A percentile compares a stretch with the other conserved stretches of the same genome.
phyloP scores from a whole-genome alignment of 2,329 filamentous ascomycete genomes.

The Aspergillus sp. region DNA sequence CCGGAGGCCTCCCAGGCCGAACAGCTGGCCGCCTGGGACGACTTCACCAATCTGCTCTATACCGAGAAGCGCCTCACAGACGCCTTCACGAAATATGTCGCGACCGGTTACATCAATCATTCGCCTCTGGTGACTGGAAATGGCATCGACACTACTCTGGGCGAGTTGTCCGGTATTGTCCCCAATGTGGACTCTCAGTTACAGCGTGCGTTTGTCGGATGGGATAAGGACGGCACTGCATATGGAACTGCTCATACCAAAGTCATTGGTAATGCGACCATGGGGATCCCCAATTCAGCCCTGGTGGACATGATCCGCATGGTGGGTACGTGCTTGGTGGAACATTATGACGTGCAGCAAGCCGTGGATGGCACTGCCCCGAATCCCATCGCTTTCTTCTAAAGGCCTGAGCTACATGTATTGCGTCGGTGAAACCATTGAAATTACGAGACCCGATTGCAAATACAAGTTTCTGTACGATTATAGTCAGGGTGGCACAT shows the following conservation, averaged over 20 bases:
- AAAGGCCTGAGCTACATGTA: too few species aligned
- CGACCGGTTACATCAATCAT: conserved; percentile 8
- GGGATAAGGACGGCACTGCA: not conserved
- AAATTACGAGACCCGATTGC: too few species aligned
- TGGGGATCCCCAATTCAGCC: not conserved
- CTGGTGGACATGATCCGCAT: conserved; percentile 11
- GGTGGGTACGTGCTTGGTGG: conserved; percentile 11
- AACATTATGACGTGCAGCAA: conserved; percentile 12
- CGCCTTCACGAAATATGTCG: conserved; percentile 1
- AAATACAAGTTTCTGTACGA: too few species aligned
- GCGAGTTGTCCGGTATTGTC: not conserved
- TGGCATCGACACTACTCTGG: not conserved
- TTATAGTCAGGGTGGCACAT: too few species aligned
- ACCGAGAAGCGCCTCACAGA: not conserved
- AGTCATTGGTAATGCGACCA: not conserved
- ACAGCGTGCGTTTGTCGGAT: conserved; percentile 4
- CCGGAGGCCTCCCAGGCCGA: not conserved
- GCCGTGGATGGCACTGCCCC: not conserved
- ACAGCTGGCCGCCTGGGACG: conserved; percentile 1
- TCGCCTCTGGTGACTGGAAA: not conserved
- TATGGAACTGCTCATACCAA: conserved; percentile 2
- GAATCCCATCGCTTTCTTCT: conserved; percentile 11
- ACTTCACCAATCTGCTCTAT: conserved; percentile 2
- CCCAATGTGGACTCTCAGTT: not conserved
- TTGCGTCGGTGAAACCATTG: too few species aligned